Evolutionary conservation across 371 early-diverging fungal genomes (phyloP), one percentile per base, ranked within the genome.

Genomic region (Thermomucor indicae-seudaticae): DNA sequence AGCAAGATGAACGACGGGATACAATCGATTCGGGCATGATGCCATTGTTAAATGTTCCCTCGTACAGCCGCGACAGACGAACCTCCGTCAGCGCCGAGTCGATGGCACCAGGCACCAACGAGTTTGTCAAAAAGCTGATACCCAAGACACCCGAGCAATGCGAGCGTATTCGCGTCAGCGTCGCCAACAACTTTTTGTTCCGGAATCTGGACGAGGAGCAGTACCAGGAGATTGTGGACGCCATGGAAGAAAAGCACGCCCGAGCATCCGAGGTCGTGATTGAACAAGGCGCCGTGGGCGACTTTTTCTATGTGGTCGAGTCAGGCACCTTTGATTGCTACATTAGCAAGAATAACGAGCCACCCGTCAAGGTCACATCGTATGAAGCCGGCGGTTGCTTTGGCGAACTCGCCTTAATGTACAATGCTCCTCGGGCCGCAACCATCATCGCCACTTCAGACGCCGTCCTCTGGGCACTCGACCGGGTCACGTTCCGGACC

Each of bases 231-330:
- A 94, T 98, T 3, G 87, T 97, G 4, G 88, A 95, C 58, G 97
- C 98, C 16, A 96, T 97, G 96, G 82, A 86, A 27, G 98, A 97
- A 67, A 95, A 93, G 70, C 70, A 66, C 12, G 88, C 95, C 25
- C 20, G 49, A 19, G 40, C 71, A 8, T 90, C 85, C 22, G 89
- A 89, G 52, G 83, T 74, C 38, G 84, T 99, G 31, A 97, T 98
- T 58, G 83, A 80, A 45, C 98, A 99, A 70, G 99, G 97, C 31
- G 98, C 86, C 39, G 90, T 92, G 10, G 98, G 97, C 28, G 97
- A 96, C 76, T 96, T 79, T 70, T 98, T 98, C 67, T 98, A 98
- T 68, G 89, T 97, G 19, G 96, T 97, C 28, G 98, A 98, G 61
- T 81, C 80, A 17, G 99, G 99, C 28, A 75, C 85, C 8, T 81